Evolutionary conservation across 2,329 filamentous ascomycete species (phyloP).

Genomic region (Arthrobotrys megalospora): DNA sequence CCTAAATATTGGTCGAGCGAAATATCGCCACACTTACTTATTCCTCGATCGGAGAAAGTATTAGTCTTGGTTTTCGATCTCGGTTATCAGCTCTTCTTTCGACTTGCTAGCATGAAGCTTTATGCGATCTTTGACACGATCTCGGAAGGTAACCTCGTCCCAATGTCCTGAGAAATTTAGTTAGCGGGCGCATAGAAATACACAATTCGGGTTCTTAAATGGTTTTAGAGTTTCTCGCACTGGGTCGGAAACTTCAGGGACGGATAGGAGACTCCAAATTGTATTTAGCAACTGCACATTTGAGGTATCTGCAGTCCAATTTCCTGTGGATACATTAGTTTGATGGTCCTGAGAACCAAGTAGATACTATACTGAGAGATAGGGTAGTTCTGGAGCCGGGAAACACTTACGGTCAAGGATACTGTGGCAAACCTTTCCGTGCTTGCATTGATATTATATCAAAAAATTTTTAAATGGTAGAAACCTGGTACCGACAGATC

Average conservation of each 20-base stretch:
- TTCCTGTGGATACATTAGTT: slow-evolving; percentile 47
- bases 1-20: too few species aligned
- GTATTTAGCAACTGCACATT: slow-evolving; percentile 60
- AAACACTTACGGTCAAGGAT: slow-evolving; percentile 43
- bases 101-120: slow-evolving; percentile 55
- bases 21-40: too few species aligned
- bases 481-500: too few species aligned
- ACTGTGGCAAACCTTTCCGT: slow-evolving; percentile 67
- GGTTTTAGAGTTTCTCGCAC: slow-evolving; percentile 40
- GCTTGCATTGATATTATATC: slow-evolving; percentile 67
- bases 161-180: slow-evolving; percentile 55
- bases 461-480: slow-evolving; percentile 66
- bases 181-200: neutral
- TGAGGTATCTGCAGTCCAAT: slow-evolving; percentile 63
- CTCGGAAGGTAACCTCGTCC: slow-evolving; percentile 62
- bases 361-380: neutral
- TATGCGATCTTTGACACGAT: slow-evolving; percentile 62
- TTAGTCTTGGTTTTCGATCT: neutral
- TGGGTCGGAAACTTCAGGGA: slow-evolving; percentile 60
- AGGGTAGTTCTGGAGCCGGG: too few species aligned
- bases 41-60: neutral
- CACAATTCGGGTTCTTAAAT: too few species aligned
- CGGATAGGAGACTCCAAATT: slow-evolving; percentile 59
- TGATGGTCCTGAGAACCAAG: neutral
- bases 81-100: neutral